Base-by-base conservation (phyloP, 2,329 filamentous ascomycete genomes). In the Plenodomus tracheiphilus region DNA sequence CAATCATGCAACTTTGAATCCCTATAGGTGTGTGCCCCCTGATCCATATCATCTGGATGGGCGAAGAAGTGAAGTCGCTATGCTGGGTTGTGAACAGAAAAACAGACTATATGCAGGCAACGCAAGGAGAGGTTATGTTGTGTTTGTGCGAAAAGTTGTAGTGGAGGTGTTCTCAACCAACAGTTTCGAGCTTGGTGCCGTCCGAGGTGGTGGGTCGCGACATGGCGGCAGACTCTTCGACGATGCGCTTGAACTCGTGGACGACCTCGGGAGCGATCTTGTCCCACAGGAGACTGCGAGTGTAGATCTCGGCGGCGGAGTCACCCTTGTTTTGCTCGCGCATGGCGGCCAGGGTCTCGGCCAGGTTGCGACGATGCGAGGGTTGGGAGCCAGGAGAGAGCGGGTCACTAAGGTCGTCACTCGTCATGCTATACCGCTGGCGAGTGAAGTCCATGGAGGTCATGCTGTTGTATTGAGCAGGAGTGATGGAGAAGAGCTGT, bases 181-280 rank as follows among this genome's bases (percentile, higher is more conserved):
- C 41, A n/a, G 39, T 59, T 41, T 73, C 70, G 22, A 61, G 55
- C 42, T 69, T 70, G 41, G 64, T 61, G 41, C 59, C 68, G 36
- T 69, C 66, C 15, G 69, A 61, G 19, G 66, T 70, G 57, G 56
- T 61, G 41, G 69, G 68, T 43, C 66, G 59, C 10, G 69, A 70
- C 54, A 65, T 64, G 53, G 65, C 62, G 46, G 66, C 86, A 74
- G 82, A 87, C 67, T 94, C 88, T 57, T 88, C 85, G 62, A 96
- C 88, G 83, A 96, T 91, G 74, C 90, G 89, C 65, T 89, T 89
- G 78, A 97, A 97, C 71, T 93, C 91, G 62, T 86, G 85, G 45
- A 99, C 91, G 41, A 97, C 91, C 58, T 97, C 91, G 62, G 85
- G 83, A 13, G 94, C 92, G 62, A 97, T 92, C 74, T 92, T 89